These are phyloP conservation scores for Oenanthe sinensis DNA, from an alignment of 129 eudicot genomes.

Conservation along the genomic window DNA sequence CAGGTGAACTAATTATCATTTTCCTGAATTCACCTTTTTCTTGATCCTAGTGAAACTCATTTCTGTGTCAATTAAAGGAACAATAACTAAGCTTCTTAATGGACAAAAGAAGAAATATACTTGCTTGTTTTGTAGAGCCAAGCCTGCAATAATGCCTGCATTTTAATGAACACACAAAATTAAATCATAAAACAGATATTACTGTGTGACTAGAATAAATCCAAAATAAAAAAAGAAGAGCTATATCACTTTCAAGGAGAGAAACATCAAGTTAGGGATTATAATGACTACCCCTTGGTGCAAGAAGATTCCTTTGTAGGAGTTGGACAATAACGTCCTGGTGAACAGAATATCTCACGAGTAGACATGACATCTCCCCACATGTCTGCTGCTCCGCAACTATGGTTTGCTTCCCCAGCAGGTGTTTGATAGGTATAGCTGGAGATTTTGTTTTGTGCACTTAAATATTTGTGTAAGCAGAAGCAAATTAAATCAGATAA, in stretches of 20 bases:
- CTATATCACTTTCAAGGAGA: conserved; percentile 7
- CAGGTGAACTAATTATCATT: background rate
- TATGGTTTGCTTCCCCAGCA: conserved; percentile 55
- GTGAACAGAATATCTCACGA: conserved; percentile 72
- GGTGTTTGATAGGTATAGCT: conserved; percentile 83
- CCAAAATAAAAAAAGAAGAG: background rate
- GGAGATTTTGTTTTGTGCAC: conserved; percentile 17
- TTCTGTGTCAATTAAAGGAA: background rate
- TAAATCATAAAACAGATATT: background rate
- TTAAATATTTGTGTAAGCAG: conserved; percentile 2
- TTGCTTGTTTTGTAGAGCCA: conserved; percentile 63
- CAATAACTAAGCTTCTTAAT: background rate
- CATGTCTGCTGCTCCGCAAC: conserved; percentile 84
- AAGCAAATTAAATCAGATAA: background rate
- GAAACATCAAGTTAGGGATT: conserved; percentile 25
- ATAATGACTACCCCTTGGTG: conserved; percentile 55
- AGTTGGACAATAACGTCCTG: conserved; percentile 77
- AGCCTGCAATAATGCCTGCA: conserved; percentile 80
- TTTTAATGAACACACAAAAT: conserved; percentile 1
- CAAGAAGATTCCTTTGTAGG: conserved; percentile 50
- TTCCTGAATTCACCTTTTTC: background rate
- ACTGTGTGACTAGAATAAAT: background rate
- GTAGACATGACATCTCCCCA: conserved; percentile 72
- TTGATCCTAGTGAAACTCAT: background rate
- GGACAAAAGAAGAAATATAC: conserved; percentile 23